A percentile compares a stretch with the other conserved stretches of the same genome.
Evolutionary conservation across 352 stramenopile genomes (phyloP).

Genomic region (Aphanomyces invadans): DNA sequence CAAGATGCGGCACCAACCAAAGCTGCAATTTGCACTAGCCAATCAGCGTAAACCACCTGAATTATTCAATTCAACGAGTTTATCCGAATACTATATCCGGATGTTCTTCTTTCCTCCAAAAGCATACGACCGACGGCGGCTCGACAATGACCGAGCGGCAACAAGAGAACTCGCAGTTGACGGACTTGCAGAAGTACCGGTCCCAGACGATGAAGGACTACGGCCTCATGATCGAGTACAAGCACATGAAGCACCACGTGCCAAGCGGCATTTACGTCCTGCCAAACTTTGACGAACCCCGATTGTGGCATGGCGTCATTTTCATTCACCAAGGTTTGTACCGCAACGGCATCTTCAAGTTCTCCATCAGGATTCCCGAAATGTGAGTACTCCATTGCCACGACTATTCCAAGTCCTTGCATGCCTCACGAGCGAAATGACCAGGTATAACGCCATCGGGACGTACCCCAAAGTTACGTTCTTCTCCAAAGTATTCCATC

Average conservation of each 20-base stretch:
- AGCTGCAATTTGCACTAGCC: neutral
- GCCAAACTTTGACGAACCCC: constrained; percentile 87
- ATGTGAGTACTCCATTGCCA: constrained; percentile 37
- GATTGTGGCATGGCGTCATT: constrained; percentile 92
- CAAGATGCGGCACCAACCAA: no score
- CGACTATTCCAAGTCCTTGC: no score
- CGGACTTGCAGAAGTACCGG: constrained; percentile 74
- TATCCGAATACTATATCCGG: constrained; percentile 11
- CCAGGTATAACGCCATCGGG: constrained; percentile 89
- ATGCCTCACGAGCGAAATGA: no score
- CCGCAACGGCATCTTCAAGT: constrained; percentile 96
- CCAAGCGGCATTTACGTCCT: constrained; percentile 94
- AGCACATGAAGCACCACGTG: constrained; percentile 91
- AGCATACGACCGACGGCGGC: neutral
- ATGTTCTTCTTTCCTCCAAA: neutral
- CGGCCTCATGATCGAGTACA: constrained; percentile 97
- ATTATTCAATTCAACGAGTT: constrained; percentile 8
- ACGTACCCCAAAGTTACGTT: constrained; percentile 91
- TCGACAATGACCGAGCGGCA: neutral
- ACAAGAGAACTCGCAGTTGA: constrained; percentile 31
- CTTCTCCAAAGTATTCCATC: constrained; percentile 89
- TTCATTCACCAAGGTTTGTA: constrained; percentile 94
- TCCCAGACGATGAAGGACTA: constrained; percentile 91
- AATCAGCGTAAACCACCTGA: neutral
- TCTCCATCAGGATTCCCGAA: constrained; percentile 81